Base-by-base conservation (phyloP, 495 filamentous ascomycete genomes). In the Penicillium argentinense region DNA sequence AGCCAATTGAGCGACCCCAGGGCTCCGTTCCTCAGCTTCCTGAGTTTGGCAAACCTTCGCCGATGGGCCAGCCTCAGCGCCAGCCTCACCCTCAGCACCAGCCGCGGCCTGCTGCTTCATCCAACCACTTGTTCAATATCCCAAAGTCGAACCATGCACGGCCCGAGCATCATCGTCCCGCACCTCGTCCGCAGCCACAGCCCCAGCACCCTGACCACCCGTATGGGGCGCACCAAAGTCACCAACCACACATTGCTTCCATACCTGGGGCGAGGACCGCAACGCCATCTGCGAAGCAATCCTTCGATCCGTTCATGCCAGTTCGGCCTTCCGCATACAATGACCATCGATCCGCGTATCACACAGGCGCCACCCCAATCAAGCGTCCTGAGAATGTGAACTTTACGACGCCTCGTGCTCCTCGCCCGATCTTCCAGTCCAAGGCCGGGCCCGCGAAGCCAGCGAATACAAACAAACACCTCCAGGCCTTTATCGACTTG, bases 31-130 rank as follows among this genome's bases (percentile, higher is more conserved):
- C 56, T 14, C 56, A 66, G 3, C 60, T 76, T 28, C 76, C 79
- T 27, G 76, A 85, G 55, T 85, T 85, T 51, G 81, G 81, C 21
- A 78, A 79, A 50, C 66, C 81, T 2, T 83, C 72, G n/a, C 68
- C 72, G 23, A 56, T 75, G 51, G 62, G 81, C 47, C 74, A 71
- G 9, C 46, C 73, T 14, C 67, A 73, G 11, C 54, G 65, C 11
- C 68, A 60, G 25, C 54, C 65, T 17, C 63, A 67, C 34, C 61
- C 74, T 4, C 64, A 56, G 38, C 60, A 72, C 25, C 62, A 69
- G 11, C 75, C 26, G 9, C n/a, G n/a, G n/a, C n/a, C n/a, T n/a
- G n/a, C n/a, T n/a, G 30, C 25, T 12, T 14, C 26, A 23, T 64
- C 75, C 3, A 69, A 62, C 39, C 62, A 75, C 32, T 64, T 73